Conservation (phyloP, 257 asterid genomes). For the Paulownia fortunei region DNA sequence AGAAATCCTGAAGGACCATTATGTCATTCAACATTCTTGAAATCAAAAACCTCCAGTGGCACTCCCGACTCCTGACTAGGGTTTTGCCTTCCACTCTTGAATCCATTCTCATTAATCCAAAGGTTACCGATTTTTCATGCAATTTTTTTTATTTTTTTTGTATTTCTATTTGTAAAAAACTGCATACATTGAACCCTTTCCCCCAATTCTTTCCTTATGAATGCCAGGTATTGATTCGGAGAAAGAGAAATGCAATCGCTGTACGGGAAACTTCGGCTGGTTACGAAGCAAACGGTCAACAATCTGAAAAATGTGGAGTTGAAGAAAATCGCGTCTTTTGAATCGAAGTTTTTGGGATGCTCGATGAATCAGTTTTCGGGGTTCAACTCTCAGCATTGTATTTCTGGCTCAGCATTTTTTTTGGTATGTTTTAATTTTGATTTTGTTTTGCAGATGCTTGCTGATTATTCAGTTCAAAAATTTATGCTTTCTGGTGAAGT, state of each 20-base stretch:
- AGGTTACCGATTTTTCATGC: slow-evolving; percentile 14
- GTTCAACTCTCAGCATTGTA: slow-evolving; percentile 25
- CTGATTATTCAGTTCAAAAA: neutral
- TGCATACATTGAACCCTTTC: neutral
- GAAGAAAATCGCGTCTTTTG: slow-evolving; percentile 18
- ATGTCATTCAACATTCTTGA: slow-evolving; percentile 25
- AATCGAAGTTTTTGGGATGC: slow-evolving; percentile 31
- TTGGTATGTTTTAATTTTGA: slow-evolving; percentile 31
- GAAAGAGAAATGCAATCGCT: slow-evolving; percentile 57
- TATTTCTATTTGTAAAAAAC: neutral
- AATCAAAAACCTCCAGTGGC: slow-evolving; percentile 30
- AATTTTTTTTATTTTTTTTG: neutral
- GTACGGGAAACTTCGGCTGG: slow-evolving; percentile 46
- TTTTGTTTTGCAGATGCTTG: neutral
- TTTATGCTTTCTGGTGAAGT: neutral
- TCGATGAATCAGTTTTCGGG: slow-evolving; percentile 29
- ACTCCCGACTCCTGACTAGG: slow-evolving; percentile 25
- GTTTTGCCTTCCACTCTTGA: slow-evolving; percentile 33
- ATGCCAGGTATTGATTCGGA: slow-evolving; percentile 34
- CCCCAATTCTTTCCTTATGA: neutral
- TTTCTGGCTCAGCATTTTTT: slow-evolving; percentile 34
- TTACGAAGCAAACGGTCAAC: slow-evolving; percentile 42
- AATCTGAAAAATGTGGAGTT: slow-evolving; percentile 42
- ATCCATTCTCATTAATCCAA: slow-evolving; percentile 1
- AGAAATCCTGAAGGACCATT: slow-evolving; percentile 16